These are phyloP conservation scores for Globisporangium cederbergense DNA, from an alignment of 352 stramenopile genomes.

Conservation along the genomic window DNA sequence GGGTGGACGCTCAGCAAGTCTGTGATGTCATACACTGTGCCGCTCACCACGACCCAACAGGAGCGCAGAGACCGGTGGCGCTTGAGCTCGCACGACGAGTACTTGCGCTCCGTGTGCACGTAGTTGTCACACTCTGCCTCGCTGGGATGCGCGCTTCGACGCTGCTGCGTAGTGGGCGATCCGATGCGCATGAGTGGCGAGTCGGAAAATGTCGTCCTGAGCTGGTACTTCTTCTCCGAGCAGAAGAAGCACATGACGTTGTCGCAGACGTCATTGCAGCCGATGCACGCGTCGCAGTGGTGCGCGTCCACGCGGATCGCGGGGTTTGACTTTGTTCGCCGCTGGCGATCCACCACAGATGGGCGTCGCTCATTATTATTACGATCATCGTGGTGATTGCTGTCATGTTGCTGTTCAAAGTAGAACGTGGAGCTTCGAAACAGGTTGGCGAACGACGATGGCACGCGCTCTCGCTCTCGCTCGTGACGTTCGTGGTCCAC, in stretches of 20 bases:
- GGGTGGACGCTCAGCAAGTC: constrained; percentile 86
- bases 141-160: not conserved
- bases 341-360: not conserved
- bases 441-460: not conserved
- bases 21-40: constrained; percentile 90
- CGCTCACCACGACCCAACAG: constrained; percentile 90
- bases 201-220: constrained; percentile 42
- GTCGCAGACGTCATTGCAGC: constrained; percentile 73
- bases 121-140: constrained; percentile 6
- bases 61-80: constrained; percentile 78
- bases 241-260: constrained; percentile 69
- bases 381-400: not conserved
- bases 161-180: not conserved
- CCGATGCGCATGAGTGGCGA: constrained; percentile 12
- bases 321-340: not conserved
- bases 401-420: not conserved
- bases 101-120: constrained; percentile 34
- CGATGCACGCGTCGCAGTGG: constrained; percentile 70
- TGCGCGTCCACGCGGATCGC: constrained; percentile 24
- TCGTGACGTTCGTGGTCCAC: not conserved
- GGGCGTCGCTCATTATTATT: not conserved
- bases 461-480: not conserved
- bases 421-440: constrained; percentile 15
- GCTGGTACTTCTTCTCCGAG: constrained; percentile 71
- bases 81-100: constrained; percentile 87